Evolutionary conservation across 2,329 filamentous ascomycete species (phyloP).

Genomic region (Dothideomycetes sp.): DNA sequence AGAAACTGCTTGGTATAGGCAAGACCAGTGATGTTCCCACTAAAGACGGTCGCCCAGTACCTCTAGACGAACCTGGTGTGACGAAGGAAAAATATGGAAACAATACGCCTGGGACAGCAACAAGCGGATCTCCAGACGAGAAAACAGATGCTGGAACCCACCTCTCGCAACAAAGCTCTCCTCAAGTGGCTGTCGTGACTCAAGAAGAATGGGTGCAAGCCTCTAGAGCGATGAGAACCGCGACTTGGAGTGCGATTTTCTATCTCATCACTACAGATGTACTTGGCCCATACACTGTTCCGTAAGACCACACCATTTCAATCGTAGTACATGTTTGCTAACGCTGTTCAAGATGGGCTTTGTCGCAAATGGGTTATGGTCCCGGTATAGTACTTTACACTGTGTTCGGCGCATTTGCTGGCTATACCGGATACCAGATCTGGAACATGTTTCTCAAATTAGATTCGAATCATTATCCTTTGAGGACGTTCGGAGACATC

Average conservation of each 20-base stretch:
- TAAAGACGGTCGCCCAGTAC: too few relatives aligned
- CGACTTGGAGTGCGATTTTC: conserved; percentile 31
- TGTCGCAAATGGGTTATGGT: conserved; percentile 26
- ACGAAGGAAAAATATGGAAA: too few relatives aligned
- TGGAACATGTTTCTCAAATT: conserved; percentile 34
- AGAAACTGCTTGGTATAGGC: conserved; percentile 13
- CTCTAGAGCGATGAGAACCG: conserved; percentile 27
- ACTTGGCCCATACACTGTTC: conserved; percentile 29
- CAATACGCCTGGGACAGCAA: too few relatives aligned
- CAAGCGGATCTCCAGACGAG: neutral
- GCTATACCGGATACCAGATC: conserved; percentile 30
- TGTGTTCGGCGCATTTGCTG: conserved; percentile 29
- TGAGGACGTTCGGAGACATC: conserved; percentile 34
- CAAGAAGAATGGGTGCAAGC: conserved; percentile 29
- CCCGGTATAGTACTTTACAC: conserved; percentile 31
- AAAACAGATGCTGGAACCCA: neutral
- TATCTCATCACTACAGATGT: conserved; percentile 39
- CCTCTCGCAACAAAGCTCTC: neutral
- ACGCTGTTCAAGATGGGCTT: conserved; percentile 20
- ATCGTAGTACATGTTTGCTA: neutral
- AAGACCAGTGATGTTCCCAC: conserved; percentile 17
- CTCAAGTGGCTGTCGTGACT: conserved; percentile 4
- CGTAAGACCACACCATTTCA: conserved; percentile 14
- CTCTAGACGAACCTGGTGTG: too few relatives aligned
- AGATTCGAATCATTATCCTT: conserved; percentile 33